phyloP scores from a whole-genome alignment of 2,329 filamentous ascomycete genomes.

The Cordyceps tenuipes region DNA sequence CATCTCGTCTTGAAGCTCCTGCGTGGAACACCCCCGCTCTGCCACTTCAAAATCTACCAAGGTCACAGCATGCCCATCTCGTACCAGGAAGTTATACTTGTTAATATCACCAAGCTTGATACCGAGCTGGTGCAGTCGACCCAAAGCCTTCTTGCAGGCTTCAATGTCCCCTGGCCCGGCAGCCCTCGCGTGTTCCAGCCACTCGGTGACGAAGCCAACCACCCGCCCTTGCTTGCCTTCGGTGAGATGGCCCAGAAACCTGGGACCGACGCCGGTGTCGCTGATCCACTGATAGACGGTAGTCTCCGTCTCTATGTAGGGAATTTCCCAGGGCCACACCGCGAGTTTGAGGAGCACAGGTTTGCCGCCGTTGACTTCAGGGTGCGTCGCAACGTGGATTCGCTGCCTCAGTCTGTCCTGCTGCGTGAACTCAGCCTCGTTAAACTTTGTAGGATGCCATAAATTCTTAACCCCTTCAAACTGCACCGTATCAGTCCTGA shows the following conservation, averaged over 20 bases:
- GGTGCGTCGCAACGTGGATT: conserved; percentile 20
- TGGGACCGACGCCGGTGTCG: conserved; percentile 18
- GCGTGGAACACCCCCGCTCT: conserved; percentile 15
- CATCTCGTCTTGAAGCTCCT: conserved; percentile 20
- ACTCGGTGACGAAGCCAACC: conserved; percentile 21
- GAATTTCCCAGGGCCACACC: conserved; percentile 21
- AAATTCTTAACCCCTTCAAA: conserved; percentile 15
- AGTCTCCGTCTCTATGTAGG: conserved; percentile 19
- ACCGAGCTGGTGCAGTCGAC: conserved; percentile 22
- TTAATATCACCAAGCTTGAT: conserved; percentile 28
- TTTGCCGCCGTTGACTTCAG: conserved; percentile 15
- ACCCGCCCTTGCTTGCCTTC: conserved; percentile 21
- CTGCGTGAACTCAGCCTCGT: conserved; percentile 20
- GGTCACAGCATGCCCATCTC: conserved; percentile 18
- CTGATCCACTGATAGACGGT: conserved; percentile 21
- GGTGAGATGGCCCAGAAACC: conserved; percentile 22
- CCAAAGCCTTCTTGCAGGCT: conserved; percentile 21
- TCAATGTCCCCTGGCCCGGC: conserved; percentile 22
- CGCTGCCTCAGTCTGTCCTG: conserved; percentile 18
- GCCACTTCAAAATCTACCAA: conserved; percentile 27
- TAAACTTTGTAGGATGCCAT: conserved; percentile 19
- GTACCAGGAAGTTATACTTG: conserved; percentile 27
- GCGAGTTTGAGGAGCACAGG: conserved; percentile 22
- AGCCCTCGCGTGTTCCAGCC: conserved; percentile 17
- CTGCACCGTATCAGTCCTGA: conserved; percentile 15